phyloP scores from a whole-genome alignment of 2,329 filamentous ascomycete species.

The Beauveria caledonica region DNA sequence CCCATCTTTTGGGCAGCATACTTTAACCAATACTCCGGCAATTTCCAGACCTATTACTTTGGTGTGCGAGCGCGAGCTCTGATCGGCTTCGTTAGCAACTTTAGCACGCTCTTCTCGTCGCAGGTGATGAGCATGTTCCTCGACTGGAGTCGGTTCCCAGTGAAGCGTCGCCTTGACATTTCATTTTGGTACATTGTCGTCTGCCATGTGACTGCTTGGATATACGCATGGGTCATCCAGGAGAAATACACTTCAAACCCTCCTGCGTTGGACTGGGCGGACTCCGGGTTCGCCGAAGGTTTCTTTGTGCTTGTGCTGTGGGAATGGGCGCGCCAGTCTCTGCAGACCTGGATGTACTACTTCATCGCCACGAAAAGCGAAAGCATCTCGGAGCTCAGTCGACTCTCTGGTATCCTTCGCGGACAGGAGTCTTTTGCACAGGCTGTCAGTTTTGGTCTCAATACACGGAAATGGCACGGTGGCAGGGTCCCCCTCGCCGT shows the following conservation, averaged over 20 bases:
- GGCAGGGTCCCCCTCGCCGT: conserved; percentile 30
- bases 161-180: conserved; percentile 32
- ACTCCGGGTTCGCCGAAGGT: conserved; percentile 35
- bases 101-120: conserved; percentile 31
- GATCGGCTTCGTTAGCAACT: conserved; percentile 34
- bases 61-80: conserved; percentile 36
- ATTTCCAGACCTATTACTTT: conserved; percentile 37
- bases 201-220: conserved; percentile 39
- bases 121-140: conserved; percentile 36
- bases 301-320: conserved; percentile 41
- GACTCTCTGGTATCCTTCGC: conserved; percentile 30
- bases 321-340: conserved; percentile 41
- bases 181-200: conserved; percentile 38
- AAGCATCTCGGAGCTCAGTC: conserved; percentile 43
- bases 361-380: conserved; percentile 46
- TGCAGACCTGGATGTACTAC: conserved; percentile 51
- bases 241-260: conserved; percentile 38
- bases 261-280: conserved; percentile 32
- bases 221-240: conserved; percentile 45
- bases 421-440: conserved; percentile 34
- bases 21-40: conserved; percentile 29
- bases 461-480: conserved; percentile 29
- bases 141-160: conserved; percentile 29
- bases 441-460: conserved; percentile 31
- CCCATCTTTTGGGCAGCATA: conserved; percentile 22